Evolutionary conservation across 805 yeast species (phyloP), one percentile per base, ranked within the genome.

Genomic region (Hanseniaspora lindneri): DNA sequence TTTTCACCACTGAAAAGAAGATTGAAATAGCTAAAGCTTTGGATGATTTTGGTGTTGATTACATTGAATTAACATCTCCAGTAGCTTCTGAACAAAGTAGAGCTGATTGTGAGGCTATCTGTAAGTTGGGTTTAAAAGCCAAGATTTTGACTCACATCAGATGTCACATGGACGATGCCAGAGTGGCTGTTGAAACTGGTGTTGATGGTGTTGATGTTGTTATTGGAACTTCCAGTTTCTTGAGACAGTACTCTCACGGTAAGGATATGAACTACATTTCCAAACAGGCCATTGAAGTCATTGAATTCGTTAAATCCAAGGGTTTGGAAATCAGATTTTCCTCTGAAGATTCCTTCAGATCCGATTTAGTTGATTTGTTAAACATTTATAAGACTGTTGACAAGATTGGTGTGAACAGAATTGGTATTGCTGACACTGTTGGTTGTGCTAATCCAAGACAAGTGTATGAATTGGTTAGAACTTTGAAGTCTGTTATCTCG

Each of bases 361-460:
- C 94, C 40, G 97, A 89, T 66, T 76, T 92, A 58, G 97, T 89
- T 51, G 98, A 89, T 63, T 72, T 89, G 63, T 77, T 89, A 62
- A 89, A 89, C 71, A 92, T 89, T 59, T 89, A 89, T 74, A 83
- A 87, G 68, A 87, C 96, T 24, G 98, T 89, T 55, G 94, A 84
- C 72, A 84, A 86, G 71, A 85, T 89, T 58, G 98, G 98, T 60
- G 98, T 89, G 54, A 87, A 92, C 75, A 80, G 98, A 69, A 96
- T 89, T 49, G 98, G 98, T 71, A 89, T 89, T 70, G 98, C 98
- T 57, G 98, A 89, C 66, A 89, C 98, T 32, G 98, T 89, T 51
- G 98, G 98, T 43, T 83, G 97, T 66, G 98, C 98, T 55, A 89
- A 89, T 73, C 98, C 98, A 60, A 80, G 98, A 71, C 97, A 92